Base-by-base conservation (phyloP, 495 filamentous ascomycete species). In the Terfezia claveryi region DNA sequence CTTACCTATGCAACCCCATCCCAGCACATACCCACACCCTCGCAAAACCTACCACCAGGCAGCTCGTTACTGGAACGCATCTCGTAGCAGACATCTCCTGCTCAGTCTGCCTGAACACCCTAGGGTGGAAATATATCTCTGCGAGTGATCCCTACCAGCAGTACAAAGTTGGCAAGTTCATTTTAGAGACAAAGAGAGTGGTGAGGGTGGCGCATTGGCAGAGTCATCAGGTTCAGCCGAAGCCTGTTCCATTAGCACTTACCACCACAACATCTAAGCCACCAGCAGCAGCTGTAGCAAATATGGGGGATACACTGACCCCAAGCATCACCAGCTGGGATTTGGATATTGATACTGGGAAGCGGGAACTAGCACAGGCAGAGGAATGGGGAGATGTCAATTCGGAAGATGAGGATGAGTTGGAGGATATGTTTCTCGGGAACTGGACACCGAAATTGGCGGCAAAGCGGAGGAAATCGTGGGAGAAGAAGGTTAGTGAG, bases 131-230 rank as follows among this genome's bases (percentile, higher is more conserved):
- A 67, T 96, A 96, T 65, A 74, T 94, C 53, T 78, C 78, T 49
- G 89, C 89, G 0, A 80, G 82, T 54, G 83, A 94, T 62, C 73
- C 80, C 58, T 73, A 72, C 41, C 89, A 96, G 66, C 74, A 76
- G 54, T 96, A 96, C 69, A 96, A 96, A 66, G 80, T 95, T 36
- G 89, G 89, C 36, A 94, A 93, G 66, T 94, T 88, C 61, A 94
- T 96, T n/a, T 66, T 96, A 38, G 89, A 96, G 70, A 87, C 81
- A 37, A 80, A 80, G 65, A 73, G 82, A 57, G 80, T 87, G 23
- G 77, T 76, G 17, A 67, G 73, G 36, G 44, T 62, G 8, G 62
- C 51, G 37, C 49, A 55, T 6, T 75, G 72, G 50, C 71, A 74
- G n/a, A 73, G 72, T 54, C 92, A 83, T 83, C 85, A 92, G 63